Percentiles rank a stretch among this genome's conserved stretches.
phyloP scores from a whole-genome alignment of 164 flowering plant species.

The Hamamelis virginiana region DNA sequence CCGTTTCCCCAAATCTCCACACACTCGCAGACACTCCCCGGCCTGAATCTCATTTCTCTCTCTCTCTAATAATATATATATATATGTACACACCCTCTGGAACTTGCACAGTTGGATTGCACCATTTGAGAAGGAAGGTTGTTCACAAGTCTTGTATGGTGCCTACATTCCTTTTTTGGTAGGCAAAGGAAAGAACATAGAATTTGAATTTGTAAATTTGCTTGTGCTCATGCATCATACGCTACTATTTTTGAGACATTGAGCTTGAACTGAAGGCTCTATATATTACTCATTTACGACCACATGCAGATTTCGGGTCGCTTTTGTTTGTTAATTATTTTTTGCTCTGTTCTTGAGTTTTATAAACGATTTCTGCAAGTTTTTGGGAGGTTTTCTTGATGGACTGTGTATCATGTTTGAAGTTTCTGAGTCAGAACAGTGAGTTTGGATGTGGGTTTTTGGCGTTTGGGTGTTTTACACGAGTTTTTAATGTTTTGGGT shows the following conservation, averaged over 20 bases:
- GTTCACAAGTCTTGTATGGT: neutral
- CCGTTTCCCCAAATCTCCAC: neutral
- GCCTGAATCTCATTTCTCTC: neutral
- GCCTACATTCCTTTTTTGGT: neutral
- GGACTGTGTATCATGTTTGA: slow-evolving; percentile 31
- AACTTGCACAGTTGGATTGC: neutral
- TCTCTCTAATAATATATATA: no score
- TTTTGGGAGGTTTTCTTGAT: slow-evolving; percentile 19
- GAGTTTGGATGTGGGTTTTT: slow-evolving; percentile 42
- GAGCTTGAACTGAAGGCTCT: neutral
- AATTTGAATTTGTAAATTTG: neutral
- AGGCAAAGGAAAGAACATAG: neutral
- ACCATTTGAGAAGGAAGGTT: no score
- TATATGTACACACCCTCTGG: no score
- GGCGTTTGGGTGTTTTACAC: slow-evolving; percentile 30
- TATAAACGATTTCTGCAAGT: slow-evolving; percentile 13
- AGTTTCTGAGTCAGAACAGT: slow-evolving; percentile 17
- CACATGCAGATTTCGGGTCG: slow-evolving; percentile 21
- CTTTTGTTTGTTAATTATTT: slow-evolving; percentile 13
- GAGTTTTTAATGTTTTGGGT: slow-evolving; percentile 21
- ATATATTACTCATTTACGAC: neutral
- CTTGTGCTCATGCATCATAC: neutral
- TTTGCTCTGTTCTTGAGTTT: slow-evolving; percentile 25
- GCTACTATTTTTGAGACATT: neutral
- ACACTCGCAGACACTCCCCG: neutral